phyloP scores from a whole-genome alignment of 371 early-diverging fungal genomes.

The Haplosporangium sp. region DNA sequence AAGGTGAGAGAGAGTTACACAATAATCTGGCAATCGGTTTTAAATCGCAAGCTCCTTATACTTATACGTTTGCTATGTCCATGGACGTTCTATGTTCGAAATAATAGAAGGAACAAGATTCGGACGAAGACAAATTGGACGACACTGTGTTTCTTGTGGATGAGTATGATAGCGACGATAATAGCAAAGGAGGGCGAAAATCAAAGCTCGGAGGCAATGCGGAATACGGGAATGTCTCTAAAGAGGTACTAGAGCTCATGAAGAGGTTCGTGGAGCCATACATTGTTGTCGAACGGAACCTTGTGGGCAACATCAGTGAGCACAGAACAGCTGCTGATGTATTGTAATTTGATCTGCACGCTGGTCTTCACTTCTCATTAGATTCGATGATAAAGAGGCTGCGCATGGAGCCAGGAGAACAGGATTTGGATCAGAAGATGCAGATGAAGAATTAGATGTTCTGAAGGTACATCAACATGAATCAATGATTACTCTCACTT shows the following conservation, averaged over 20 bases:
- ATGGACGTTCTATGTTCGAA: background rate
- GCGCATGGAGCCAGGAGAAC: conserved; percentile 16
- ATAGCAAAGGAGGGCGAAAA: conserved; percentile 24
- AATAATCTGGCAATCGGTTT: too few relatives aligned
- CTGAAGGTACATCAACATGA: conserved; percentile 58
- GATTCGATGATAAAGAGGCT: conserved; percentile 33
- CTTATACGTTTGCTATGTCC: too few relatives aligned
- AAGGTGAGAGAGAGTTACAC: conserved; percentile 13
- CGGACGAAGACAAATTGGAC: conserved; percentile 37
- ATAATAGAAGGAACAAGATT: conserved; percentile 39
- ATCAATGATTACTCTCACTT: background rate
- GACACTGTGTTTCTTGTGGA: conserved; percentile 72
- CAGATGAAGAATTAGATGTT: conserved; percentile 61
- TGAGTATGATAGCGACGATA: conserved; percentile 74
- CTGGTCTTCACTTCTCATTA: background rate
- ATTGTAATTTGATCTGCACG: conserved; percentile 10
- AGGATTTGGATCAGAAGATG: conserved; percentile 27
- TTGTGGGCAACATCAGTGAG: background rate
- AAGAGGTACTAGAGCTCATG: conserved; percentile 65
- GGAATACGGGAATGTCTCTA: conserved; percentile 57
- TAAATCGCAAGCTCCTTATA: too few relatives aligned
- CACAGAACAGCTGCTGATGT: background rate
- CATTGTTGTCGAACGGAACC: background rate
- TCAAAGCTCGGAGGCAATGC: conserved; percentile 1
- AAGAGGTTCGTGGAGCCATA: conserved; percentile 56